Percentiles rank a stretch among this genome's conserved stretches.
Evolutionary conservation across 495 filamentous ascomycete genomes (phyloP).

Genomic region (Penicillium coffeae): DNA sequence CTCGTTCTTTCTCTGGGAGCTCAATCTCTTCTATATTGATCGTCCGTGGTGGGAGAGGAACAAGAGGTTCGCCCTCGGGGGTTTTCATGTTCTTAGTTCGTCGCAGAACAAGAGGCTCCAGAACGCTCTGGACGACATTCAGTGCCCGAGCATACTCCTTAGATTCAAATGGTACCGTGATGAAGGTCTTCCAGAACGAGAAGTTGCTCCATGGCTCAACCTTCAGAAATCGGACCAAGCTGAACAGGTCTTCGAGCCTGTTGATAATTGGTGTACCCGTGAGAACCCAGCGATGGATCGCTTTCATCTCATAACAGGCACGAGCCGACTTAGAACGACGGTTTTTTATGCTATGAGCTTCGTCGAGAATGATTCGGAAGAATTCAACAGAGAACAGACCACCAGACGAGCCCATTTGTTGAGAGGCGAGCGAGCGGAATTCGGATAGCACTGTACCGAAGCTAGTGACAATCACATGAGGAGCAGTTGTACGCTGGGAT

Average conservation of each 20-base stretch:
- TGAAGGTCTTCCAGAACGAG: constrained; percentile 98
- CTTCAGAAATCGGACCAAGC: constrained; percentile 80
- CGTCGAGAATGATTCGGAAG: constrained; percentile 91
- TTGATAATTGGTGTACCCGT: constrained; percentile 98
- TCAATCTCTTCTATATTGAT: constrained; percentile 83
- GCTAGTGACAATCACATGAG: constrained; percentile 90
- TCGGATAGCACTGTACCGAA: constrained; percentile 92
- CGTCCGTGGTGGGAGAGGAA: constrained; percentile 75
- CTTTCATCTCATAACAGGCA: constrained; percentile 84
- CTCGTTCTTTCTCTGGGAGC: constrained; percentile 54
- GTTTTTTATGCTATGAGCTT: constrained; percentile 94
- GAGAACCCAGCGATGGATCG: constrained; percentile 85
- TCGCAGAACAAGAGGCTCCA: constrained; percentile 92
- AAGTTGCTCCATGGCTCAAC: constrained; percentile 99
- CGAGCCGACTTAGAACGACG: constrained; percentile 82
- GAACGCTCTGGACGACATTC: constrained; percentile 93
- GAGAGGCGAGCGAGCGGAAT: constrained; percentile 63
- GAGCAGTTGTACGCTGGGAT: constrained; percentile 67
- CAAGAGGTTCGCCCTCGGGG: constrained; percentile 79
- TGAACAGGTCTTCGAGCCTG: constrained; percentile 94
- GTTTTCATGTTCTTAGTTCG: constrained; percentile 98
- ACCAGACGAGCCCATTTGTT: constrained; percentile 50
- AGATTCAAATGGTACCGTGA: constrained; percentile 92
- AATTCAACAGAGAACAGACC: constrained; percentile 90
- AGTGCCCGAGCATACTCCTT: constrained; percentile 90